Evolutionary conservation across 495 filamentous ascomycete genomes (phyloP), one percentile per base, ranked within the genome.

Genomic region (Staphylotrichum tortipilum): DNA sequence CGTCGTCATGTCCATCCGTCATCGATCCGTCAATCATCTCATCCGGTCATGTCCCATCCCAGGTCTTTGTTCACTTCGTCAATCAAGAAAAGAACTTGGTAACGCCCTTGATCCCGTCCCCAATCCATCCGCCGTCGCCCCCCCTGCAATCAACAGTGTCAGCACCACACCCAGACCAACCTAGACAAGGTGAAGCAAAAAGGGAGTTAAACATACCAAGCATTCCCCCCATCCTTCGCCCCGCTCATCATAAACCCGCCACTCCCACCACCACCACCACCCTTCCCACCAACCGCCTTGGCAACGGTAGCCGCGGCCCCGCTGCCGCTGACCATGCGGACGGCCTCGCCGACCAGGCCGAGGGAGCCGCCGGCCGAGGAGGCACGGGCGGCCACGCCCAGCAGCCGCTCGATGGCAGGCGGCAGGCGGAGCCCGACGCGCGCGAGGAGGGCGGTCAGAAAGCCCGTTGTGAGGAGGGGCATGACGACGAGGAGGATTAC

Each of bases 401-500:
- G 63, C 65, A 82, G 67, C 44, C 70, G 67, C 55, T 72, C 68
- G 39, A 88, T 55, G 3, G 71, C 65, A 8, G 65, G 68, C 1
- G 89, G 89, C 56, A 95, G 58, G 34, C 81, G 71, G 35, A 95
- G 70, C 0, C 89, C 89, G 62, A 95, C 81, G 65, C 82, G 79
- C 19, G 76, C 76, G 11, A 92, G 71, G 19, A 94, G 64, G 23
- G 80, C 82, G 3, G 78, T 77, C 57, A 96, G 65, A 22, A 86
- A 82, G 6, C 89, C 89, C 42, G 86, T 86, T 0, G 83, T 87
- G 49, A 95, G 70, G 39, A 96, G 72, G 17, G 89, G 89, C 74
- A 94, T 76, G 45, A 94, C 78, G 26, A 94, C 83, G 15, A 92
- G 73, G 72, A 90, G 79, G 66, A 94, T 81, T 3, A 91, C 83